Base-by-base conservation (phyloP, 2,329 filamentous ascomycete species). In the Aureobasidium subglaciale region DNA sequence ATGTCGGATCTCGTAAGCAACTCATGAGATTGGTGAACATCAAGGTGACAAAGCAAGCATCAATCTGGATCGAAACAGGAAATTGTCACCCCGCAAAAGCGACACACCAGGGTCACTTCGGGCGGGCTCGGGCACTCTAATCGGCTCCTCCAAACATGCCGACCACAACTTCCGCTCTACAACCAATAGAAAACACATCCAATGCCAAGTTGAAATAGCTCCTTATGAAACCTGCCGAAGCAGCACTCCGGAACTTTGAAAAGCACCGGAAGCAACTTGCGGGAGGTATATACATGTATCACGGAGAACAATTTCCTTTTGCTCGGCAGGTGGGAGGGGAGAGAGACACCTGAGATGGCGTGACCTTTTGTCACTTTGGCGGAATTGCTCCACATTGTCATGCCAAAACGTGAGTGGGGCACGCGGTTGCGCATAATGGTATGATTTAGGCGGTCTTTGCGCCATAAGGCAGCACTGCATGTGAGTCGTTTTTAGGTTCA, bases 381-480 rank as follows among this genome's bases (percentile, higher is more conserved):
- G 42, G 42, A 32, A 18, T 32, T 11, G 42, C 42, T 45, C 42
- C 42, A 45, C 42, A 30, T 5, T n/a, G n/a, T n/a, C 24, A 29
- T 13, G 16, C 13, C n/a, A 30, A 30, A 7, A 13, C 34, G 13
- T 13, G 6, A 35, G 45, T 48, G 45, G 45, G 45, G 45, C 45
- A 13, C 3, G 34, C 4, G 18, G 11, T 25, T 41, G 18, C 9
- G 20, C 16, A 37, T 15, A 22, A 48, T 48, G 45, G 30, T 48
- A 37, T 48, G 45, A 48, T 48, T 35, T 35, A 45, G 42, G 42
- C 42, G 22, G 40, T 43, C 20, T n/a, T 43, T 43, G 40, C 42
- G 27, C 42, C 16, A 32, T 45, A 13, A 45, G 42, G 42, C 18
- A 45, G 41, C 27, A 45, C 25, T 32, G 42, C 42, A 32, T 32